Conservation (phyloP, 257 asterid genomes). For the Nicotiana sylvestris region DNA sequence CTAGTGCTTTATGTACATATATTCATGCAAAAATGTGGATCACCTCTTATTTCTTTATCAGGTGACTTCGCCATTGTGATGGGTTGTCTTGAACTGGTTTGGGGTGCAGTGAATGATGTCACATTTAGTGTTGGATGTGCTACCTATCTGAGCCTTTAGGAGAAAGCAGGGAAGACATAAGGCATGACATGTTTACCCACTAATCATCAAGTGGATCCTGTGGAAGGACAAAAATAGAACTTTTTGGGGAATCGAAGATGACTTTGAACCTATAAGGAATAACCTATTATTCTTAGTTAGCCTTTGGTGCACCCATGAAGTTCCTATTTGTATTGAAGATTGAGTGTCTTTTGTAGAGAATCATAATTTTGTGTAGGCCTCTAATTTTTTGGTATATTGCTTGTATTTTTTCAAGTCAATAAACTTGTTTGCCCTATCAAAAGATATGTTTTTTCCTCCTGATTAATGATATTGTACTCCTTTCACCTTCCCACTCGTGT, state of each 20-base stretch:
- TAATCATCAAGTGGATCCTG: neutral
- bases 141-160: neutral
- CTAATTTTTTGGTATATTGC: neutral
- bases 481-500: neutral
- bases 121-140: neutral
- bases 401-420: neutral
- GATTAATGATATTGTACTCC: neutral
- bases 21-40: neutral
- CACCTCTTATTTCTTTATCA: neutral
- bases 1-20: neutral
- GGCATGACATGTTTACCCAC: neutral
- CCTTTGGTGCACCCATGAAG: neutral
- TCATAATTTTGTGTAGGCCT: neutral
- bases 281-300: neutral
- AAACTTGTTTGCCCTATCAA: neutral
- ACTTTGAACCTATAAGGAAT: neutral
- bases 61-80: neutral
- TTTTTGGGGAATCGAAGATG: neutral
- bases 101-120: neutral
- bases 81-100: neutral
- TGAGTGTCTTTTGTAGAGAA: neutral
- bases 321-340: neutral
- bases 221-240: neutral
- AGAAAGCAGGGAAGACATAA: neutral
- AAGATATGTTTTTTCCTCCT: neutral